Evolutionary conservation across 75 land plant genomes (phyloP).

Genomic region (Larix kaempferi): DNA sequence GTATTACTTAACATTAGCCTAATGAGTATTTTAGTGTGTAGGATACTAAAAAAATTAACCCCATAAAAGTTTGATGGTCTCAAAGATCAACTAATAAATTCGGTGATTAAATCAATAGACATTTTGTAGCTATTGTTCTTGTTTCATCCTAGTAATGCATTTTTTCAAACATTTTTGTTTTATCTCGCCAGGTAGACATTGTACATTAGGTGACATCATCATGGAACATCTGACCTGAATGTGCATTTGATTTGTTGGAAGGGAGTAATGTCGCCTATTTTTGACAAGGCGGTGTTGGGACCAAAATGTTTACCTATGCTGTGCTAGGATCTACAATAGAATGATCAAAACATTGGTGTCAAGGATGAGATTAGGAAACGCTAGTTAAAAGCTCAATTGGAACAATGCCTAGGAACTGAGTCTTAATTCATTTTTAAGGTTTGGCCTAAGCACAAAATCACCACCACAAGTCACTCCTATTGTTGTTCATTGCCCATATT

Average conservation of each 20-base stretch:
- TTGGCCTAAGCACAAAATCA: no score
- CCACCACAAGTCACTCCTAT: no score
- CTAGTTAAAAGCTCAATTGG: no score
- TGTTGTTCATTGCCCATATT: no score
- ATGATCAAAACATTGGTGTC: no score
- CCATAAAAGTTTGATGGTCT: conserved; percentile 86
- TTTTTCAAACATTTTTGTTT: not conserved
- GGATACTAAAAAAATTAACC: conserved; percentile 89
- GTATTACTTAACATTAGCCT: not conserved
- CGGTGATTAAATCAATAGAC: conserved; percentile 73
- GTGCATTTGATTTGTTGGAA: conserved; percentile 7
- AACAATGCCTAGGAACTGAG: no score
- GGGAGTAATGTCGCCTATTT: conserved; percentile 64
- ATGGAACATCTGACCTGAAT: not conserved
- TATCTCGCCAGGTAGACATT: not conserved
- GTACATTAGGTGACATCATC: not conserved
- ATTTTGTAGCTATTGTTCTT: conserved; percentile 50
- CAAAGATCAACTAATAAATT: conserved; percentile 68
- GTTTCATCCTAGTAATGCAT: not conserved
- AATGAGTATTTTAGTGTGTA: not conserved
- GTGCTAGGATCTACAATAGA: conserved; percentile 51
- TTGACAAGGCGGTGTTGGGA: conserved; percentile 89
- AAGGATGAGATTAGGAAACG: no score
- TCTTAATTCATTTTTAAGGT: no score
- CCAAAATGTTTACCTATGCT: conserved; percentile 91